Percentiles rank a stretch among this genome's conserved stretches.
phyloP scores from a whole-genome alignment of 176 grass and related monocot genomes.

The Cenchrus purpureus region DNA sequence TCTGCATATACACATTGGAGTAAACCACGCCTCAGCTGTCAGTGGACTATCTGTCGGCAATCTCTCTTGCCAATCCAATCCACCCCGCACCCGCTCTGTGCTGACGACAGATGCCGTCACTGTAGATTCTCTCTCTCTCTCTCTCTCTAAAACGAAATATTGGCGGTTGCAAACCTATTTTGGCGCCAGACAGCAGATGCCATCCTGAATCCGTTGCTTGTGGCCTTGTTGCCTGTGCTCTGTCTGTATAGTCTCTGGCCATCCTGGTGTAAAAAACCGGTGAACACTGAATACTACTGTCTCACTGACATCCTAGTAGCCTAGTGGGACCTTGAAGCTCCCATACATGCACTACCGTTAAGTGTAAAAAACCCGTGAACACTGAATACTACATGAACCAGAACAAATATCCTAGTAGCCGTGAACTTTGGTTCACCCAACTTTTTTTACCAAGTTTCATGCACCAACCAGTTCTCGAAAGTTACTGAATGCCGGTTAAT shows the following conservation, averaged over 20 bases:
- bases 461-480: neutral
- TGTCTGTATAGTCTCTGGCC: neutral
- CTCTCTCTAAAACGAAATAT: neutral
- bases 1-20: conserved; percentile 17
- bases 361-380: neutral
- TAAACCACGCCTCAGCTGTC: conserved; percentile 39
- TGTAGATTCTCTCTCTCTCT: conserved; percentile 22
- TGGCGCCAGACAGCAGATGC: conserved; percentile 14
- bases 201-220: neutral
- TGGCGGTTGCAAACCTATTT: conserved; percentile 27
- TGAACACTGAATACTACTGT: neutral
- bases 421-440: neutral
- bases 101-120: neutral
- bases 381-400: too few relatives aligned
- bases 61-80: neutral
- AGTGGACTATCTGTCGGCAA: conserved; percentile 56
- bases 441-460: neutral
- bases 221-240: neutral
- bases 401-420: neutral
- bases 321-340: neutral
- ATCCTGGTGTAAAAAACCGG: neutral
- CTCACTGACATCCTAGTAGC: neutral
- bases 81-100: conserved; percentile 8
- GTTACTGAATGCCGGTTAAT: neutral
- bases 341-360: neutral